A percentile compares a stretch with the other conserved stretches of the same genome.
These are phyloP conservation scores for Lactifluus pinguis DNA, from an alignment of 768 basidiomycete genomes.

Conservation along the genomic window DNA sequence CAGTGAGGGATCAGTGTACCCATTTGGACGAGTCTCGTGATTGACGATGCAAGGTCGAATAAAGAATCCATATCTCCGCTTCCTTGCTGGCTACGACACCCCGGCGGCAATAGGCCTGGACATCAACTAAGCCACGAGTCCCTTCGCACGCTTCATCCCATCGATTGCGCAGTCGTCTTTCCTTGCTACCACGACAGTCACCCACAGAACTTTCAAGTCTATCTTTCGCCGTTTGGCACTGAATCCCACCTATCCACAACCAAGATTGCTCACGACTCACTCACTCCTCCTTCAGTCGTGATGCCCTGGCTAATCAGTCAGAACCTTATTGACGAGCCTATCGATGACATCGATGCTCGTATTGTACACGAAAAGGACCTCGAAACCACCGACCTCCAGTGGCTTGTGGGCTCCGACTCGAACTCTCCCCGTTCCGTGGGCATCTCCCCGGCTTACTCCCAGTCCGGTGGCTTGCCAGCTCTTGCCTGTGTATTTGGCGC, in stretches of 20 bases:
- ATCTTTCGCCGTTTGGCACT: too few species aligned
- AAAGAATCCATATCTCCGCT: too few species aligned
- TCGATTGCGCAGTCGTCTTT: not conserved
- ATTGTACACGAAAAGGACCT: conserved; percentile 20
- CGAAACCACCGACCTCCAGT: conserved; percentile 17
- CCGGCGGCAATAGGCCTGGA: too few species aligned
- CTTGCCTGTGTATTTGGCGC: conserved; percentile 37
- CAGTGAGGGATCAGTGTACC: too few species aligned
- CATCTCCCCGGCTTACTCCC: conserved; percentile 41
- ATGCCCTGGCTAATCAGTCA: conserved; percentile 7
- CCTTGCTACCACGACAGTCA: not conserved
- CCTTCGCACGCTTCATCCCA: not conserved
- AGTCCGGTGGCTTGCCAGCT: conserved; percentile 33
- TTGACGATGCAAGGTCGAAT: too few species aligned
- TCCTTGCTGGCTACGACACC: too few species aligned
- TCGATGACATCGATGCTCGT: conserved; percentile 19
- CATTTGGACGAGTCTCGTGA: too few species aligned
- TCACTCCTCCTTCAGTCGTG: too few species aligned
- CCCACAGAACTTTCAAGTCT: too few species aligned
- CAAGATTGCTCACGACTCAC: not conserved
- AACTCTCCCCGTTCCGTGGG: conserved; percentile 32
- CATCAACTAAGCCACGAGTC: too few species aligned
- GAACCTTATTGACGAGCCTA: conserved; percentile 23
- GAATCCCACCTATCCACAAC: not conserved
- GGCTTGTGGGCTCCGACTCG: conserved; percentile 8